Evolutionary conservation across 202 grass and related monocot genomes (phyloP), one percentile per base, ranked within the genome.

Genomic region (Digitaria exilis): DNA sequence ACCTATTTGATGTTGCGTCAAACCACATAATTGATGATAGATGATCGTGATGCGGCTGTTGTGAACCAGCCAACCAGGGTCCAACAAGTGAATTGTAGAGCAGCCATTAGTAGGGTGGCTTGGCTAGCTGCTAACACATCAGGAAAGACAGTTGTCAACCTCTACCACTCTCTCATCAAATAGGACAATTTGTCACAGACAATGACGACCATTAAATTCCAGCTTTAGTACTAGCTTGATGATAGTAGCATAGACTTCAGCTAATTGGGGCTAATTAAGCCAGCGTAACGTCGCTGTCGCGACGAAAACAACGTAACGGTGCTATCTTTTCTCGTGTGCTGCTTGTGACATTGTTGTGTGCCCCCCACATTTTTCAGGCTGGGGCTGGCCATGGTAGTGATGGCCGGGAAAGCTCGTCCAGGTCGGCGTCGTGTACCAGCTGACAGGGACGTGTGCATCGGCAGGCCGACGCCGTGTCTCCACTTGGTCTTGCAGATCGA

Each of bases 341-440:
- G n/a, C 48, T n/a, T n/a, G n/a, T n/a, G n/a, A n/a, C n/a, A n/a
- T n/a, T n/a, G n/a, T 41, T 15, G 32, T 37, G 13, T 6, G 21
- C n/a, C 21, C 61, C 45, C 22, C 63, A 41, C 43, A 84, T 61
- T 43, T 78, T 18, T 80, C 60, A 75, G n/a, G n/a, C n/a, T n/a
- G n/a, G n/a, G 62, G 44, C 43, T 35, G 25, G 32, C 54, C 9
- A 0, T 32, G n/a, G 44, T n/a, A 16, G 0, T 48, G 59, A 30
- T 22, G 80, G 31, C 50, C 37, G 34, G 4, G 79, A 77, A 78
- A 35, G 51, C 56, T 77, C 73, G 0, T 24, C 73, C 39, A 26
- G 9, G 26, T 79, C 67, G 9, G 39, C 32, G 57, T 83, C 80
- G 34, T 65, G 46, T 49, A 26, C 64, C 11, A 46, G 44, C 17